These are phyloP conservation scores for Aspergillus sp. DNA, from an alignment of 2,329 filamentous ascomycete species.

Conservation along the genomic window DNA sequence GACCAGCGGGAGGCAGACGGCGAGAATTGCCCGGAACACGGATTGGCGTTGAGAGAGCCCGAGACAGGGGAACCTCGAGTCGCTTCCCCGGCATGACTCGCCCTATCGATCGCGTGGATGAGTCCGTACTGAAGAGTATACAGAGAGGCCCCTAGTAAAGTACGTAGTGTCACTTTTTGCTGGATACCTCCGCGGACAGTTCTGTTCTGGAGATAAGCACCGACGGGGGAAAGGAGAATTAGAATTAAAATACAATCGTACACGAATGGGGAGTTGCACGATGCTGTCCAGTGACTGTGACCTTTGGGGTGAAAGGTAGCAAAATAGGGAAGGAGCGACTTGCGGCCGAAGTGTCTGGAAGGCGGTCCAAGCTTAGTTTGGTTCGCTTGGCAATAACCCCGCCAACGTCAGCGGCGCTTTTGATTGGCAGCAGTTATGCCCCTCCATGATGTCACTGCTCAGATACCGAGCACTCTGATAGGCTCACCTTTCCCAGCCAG, in stretches of 20 bases:
- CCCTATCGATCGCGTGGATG: background rate
- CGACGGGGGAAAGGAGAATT: too few species aligned
- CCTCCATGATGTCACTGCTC: slow-evolving; percentile 15
- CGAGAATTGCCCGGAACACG: slow-evolving; percentile 6
- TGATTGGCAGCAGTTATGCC: slow-evolving; percentile 14
- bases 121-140: background rate
- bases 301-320: too few species aligned
- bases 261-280: too few species aligned
- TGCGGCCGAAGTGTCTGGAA: slow-evolving; percentile 13
- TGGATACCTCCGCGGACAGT: background rate
- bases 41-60: background rate
- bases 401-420: slow-evolving; percentile 20
- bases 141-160: too few species aligned
- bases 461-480: background rate
- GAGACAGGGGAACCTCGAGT: background rate
- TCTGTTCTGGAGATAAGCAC: too few species aligned
- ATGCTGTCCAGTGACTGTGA: too few species aligned
- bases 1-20: slow-evolving; percentile 1
- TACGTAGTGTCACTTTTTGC: background rate
- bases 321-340: background rate
- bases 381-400: slow-evolving; percentile 13
- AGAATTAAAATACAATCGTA: too few species aligned
- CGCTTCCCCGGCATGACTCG: background rate
- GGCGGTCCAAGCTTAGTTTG: slow-evolving; percentile 16
- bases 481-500: slow-evolving; percentile 4